Conservation (phyloP, 1,284 basidiomycete genomes). For the Ganoderma sinense region DNA sequence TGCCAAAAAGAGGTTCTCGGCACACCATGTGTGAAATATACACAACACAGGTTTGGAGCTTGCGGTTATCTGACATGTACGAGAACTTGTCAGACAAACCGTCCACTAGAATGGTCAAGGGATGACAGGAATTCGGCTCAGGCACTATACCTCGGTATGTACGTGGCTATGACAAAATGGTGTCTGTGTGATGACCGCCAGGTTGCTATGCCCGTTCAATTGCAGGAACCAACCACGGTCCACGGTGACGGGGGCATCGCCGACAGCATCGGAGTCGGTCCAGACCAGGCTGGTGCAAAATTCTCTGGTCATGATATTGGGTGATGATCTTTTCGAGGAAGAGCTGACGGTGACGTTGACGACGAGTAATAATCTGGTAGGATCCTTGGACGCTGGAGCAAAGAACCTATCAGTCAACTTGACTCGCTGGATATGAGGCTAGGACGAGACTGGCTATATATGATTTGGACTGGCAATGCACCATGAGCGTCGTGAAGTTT, state of each 20-base stretch:
- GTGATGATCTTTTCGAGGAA: neutral
- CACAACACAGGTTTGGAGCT: neutral
- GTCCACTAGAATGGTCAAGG: neutral
- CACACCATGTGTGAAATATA: neutral
- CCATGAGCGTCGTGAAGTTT: neutral
- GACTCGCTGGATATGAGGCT: neutral
- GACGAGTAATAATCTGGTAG: neutral
- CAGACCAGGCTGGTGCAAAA: neutral
- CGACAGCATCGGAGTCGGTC: neutral
- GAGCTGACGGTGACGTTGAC: neutral
- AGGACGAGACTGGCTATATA: neutral
- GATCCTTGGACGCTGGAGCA: neutral
- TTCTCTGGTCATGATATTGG: neutral
- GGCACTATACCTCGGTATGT: neutral
- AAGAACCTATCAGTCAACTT: neutral
- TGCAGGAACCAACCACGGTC: neutral
- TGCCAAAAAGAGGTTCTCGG: neutral
- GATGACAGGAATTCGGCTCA: neutral
- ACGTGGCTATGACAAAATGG: neutral
- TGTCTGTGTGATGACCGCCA: neutral
- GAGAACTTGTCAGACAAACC: neutral
- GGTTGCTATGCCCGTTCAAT: neutral
- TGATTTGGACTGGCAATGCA: neutral
- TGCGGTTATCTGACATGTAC: constrained; percentile 1
- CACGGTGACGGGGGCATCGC: too few relatives aligned